Conservation (phyloP, 1,284 basidiomycete genomes). For the Uromyces viciae-fabae region DNA sequence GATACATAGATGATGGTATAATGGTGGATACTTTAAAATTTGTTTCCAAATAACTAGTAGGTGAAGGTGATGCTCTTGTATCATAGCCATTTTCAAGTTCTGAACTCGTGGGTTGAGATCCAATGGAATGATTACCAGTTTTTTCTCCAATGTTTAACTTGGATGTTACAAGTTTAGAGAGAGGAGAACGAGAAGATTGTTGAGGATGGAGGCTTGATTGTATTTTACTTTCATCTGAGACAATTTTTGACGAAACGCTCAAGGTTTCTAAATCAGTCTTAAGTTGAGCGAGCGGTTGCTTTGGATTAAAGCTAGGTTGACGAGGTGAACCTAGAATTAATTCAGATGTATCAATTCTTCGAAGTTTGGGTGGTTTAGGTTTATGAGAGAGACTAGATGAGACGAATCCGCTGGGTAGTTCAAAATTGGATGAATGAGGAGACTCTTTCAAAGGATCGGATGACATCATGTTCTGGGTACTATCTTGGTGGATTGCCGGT, state of each 20-base stretch:
- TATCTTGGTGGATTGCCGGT: conserved; percentile 20
- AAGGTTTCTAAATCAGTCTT: background rate
- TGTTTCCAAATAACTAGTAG: background rate
- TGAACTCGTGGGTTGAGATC: no score
- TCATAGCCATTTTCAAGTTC: background rate
- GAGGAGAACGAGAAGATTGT: no score
- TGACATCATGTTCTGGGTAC: background rate
- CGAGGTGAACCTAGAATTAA: conserved; percentile 14
- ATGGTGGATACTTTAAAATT: conserved; percentile 77
- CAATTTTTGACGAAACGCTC: background rate
- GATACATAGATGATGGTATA: conserved; percentile 79
- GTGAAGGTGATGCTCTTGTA: background rate
- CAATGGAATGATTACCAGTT: no score
- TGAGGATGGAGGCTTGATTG: no score
- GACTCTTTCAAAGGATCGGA: background rate
- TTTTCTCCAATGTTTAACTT: no score
- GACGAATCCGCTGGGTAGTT: no score
- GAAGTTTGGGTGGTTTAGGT: conserved; percentile 29
- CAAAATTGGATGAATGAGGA: background rate
- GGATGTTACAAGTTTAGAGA: no score
- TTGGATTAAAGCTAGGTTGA: background rate
- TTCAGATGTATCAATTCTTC: conserved; percentile 41
- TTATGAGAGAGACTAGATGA: background rate
- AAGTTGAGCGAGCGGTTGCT: background rate
- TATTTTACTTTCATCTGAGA: no score